Percentiles rank a stretch among this genome's conserved stretches.
Conservation (phyloP, 176 grass and related monocot species). For the Cenchrus purpureus region DNA sequence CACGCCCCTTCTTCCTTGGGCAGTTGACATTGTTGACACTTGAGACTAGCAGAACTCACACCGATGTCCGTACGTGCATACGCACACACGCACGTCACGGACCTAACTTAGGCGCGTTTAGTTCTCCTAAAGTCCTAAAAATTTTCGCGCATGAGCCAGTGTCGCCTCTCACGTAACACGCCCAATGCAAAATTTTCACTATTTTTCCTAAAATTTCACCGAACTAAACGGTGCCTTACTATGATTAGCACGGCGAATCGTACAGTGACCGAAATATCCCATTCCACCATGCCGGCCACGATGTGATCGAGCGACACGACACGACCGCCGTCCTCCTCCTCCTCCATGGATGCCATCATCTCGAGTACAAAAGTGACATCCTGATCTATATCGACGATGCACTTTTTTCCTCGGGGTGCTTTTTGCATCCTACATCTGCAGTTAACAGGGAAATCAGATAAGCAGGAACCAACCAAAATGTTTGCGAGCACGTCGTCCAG, state of each 20-base stretch:
- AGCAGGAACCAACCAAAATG: neutral
- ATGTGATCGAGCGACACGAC: conserved; percentile 1
- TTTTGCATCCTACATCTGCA: neutral
- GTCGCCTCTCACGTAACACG: no score
- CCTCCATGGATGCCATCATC: neutral
- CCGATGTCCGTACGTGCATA: neutral
- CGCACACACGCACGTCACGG: conserved; percentile 4
- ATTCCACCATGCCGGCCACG: conserved; percentile 19
- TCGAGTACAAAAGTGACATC: neutral
- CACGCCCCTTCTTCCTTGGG: neutral
- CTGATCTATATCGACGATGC: neutral
- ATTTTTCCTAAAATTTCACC: no score
- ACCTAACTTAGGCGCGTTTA: no score
- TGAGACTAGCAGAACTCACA: neutral
- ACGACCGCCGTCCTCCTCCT: neutral
- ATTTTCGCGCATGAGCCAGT: no score
- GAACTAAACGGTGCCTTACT: no score
- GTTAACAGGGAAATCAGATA: neutral
- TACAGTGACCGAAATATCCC: conserved; percentile 4
- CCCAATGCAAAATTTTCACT: no score
- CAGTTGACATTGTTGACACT: neutral
- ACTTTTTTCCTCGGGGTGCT: neutral
- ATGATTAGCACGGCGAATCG: neutral
- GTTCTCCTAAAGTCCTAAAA: no score
- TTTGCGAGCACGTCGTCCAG: neutral